A percentile compares a stretch with the other conserved stretches of the same genome.
These are phyloP conservation scores for Aspergillus unguis DNA, from an alignment of 2,329 filamentous ascomycete genomes.

Conservation along the genomic window DNA sequence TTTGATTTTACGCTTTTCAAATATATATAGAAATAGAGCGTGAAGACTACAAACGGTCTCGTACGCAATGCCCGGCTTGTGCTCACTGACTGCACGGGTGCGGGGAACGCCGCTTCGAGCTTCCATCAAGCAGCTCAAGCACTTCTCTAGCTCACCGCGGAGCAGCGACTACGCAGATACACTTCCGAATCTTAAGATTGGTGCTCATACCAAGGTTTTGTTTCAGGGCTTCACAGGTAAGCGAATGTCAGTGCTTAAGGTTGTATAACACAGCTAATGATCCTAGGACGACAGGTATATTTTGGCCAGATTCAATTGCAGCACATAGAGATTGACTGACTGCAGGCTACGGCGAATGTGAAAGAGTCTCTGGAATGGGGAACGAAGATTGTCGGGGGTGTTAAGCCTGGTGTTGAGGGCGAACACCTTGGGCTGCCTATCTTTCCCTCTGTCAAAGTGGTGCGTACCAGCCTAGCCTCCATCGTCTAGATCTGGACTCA, in stretches of 20 bases:
- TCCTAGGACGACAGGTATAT: conserved; percentile 36
- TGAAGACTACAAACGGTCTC: not conserved
- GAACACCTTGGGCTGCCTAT: conserved; percentile 72
- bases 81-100: conserved; percentile 22
- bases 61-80: conserved; percentile 18
- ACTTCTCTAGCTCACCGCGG: conserved; percentile 34
- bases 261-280: not conserved
- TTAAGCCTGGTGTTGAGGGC: conserved; percentile 66
- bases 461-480: conserved; percentile 18
- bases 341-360: conserved; percentile 68
- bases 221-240: conserved; percentile 69
- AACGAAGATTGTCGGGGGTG: conserved; percentile 75
- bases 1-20: too few relatives aligned
- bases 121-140: conserved; percentile 11
- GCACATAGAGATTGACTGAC: conserved; percentile 18
- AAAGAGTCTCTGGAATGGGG: conserved; percentile 73
- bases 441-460: conserved; percentile 63
- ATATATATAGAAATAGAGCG: too few relatives aligned
- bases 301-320: conserved; percentile 4
- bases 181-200: conserved; percentile 64
- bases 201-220: conserved; percentile 62
- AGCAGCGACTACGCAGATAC: conserved; percentile 55
- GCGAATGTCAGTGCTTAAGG: not conserved
- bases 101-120: conserved; percentile 8
- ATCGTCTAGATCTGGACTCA: not conserved